Evolutionary conservation across 2,329 filamentous ascomycete genomes (phyloP), one percentile per base, ranked within the genome.

Genomic region (Corniculantispora saksenae): DNA sequence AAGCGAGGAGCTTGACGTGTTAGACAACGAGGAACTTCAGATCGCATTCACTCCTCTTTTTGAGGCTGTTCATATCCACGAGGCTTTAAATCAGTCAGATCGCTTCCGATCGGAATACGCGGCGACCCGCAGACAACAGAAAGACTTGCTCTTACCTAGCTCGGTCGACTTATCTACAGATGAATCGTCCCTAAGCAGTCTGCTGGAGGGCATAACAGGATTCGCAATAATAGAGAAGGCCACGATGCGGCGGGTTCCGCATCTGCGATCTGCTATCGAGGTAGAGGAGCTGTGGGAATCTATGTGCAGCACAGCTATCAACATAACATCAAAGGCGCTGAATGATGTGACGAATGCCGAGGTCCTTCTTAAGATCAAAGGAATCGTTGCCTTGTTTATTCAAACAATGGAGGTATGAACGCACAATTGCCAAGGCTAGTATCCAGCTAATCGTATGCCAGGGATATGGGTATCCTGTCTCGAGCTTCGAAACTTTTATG

Each of bases 251-350:
- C 91, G 91, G 69, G 90, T 91, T 0, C 92, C 93, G 1, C 92
- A 95, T 72, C 81, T 99, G 58, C 89, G 95, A 68, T 91, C 93
- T 32, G 81, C 87, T 13, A 87, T 91, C 69, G 95, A 99, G 80
- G 94, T 97, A n/a, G 95, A 99, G 73, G 95, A 98, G 77, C 82
- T 99, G 2, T 99, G 95, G 95, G 94, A 98, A 72, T 97, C 94
- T 0, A 95, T 98, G 92, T 98, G 94, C 74, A 92, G 94, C 72
- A 89, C 90, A 53, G 90, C 92, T 0, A 93, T 98, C 69, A 86
- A 84, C 10, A 82, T 98, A 56, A 96, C 97, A 67, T 89, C 90
- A 1, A 92, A 90, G 70, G 90, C 92, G 0, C 81, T 99, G 5
- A 85, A 86, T 58, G 87, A 89, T 48, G 87, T 99, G n/a, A 89